Evolutionary conservation across 2,329 filamentous ascomycete species (phyloP).

Genomic region (Madurella mycetomatis): DNA sequence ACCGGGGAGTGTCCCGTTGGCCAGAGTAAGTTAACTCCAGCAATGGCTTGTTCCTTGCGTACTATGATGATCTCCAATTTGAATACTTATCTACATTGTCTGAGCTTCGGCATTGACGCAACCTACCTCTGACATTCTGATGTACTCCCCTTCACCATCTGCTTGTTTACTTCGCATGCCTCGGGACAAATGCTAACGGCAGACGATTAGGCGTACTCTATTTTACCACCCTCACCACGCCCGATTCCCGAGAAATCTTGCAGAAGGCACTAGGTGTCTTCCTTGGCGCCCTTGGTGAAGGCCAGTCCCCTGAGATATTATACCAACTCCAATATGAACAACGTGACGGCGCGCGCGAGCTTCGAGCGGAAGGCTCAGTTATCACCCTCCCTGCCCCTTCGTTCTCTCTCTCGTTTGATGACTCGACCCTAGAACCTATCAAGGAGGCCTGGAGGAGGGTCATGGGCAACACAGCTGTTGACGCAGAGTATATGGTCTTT

Average conservation of each 20-base stretch:
- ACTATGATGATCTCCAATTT: constrained; percentile 77
- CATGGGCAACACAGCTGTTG: constrained; percentile 46
- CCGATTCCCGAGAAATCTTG: constrained; percentile 35
- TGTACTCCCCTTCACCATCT: constrained; percentile 36
- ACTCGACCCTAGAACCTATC: constrained; percentile 62
- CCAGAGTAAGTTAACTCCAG: constrained; percentile 70
- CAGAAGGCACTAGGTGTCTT: constrained; percentile 41
- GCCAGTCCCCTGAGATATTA: constrained; percentile 34
- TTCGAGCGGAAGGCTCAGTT: constrained; percentile 38
- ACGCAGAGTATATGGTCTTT: constrained; percentile 67
- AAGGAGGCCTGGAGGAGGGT: constrained; percentile 65
- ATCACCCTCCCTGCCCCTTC: constrained; percentile 56
- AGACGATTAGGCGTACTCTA: constrained; percentile 36
- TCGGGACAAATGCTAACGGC: constrained; percentile 31
- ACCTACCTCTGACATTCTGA: constrained; percentile 88
- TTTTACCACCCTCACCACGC: constrained; percentile 36
- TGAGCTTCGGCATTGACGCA: constrained; percentile 84
- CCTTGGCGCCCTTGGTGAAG: constrained; percentile 31
- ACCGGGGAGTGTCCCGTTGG: constrained; percentile 84
- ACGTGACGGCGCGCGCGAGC: constrained; percentile 26
- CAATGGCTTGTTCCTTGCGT: constrained; percentile 33
- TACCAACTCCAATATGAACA: constrained; percentile 57
- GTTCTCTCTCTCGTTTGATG: constrained; percentile 69
- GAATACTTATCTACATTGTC: constrained; percentile 99
- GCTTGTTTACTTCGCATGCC: constrained; percentile 16